Evolutionary conservation across 345 rosid species (phyloP).

Genomic region (Euphorbia lathyris): DNA sequence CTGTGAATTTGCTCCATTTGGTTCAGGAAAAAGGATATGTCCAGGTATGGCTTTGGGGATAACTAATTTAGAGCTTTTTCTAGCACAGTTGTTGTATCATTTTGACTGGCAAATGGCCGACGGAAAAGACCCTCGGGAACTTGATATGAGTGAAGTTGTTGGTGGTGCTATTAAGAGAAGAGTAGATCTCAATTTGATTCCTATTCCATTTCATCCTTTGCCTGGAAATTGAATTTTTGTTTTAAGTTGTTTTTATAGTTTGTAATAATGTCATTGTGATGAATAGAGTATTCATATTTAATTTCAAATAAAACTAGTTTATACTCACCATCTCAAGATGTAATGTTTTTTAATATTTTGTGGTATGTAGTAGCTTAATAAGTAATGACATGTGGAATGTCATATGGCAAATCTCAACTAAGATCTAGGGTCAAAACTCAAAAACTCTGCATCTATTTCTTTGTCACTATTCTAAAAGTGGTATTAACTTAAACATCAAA

Average conservation of each 20-base stretch:
- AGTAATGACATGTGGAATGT: too few species aligned
- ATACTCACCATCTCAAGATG: too few species aligned
- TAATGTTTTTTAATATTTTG: too few species aligned
- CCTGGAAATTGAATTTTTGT: background rate
- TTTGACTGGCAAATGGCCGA: conserved; percentile 29
- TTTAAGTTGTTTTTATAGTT: background rate
- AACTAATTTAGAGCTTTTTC: conserved; percentile 14
- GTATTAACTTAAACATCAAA: too few species aligned
- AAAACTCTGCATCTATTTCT: too few species aligned
- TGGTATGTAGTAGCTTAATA: too few species aligned
- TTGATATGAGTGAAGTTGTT: conserved; percentile 24
- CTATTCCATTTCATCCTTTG: conserved; percentile 5
- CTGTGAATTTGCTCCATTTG: conserved; percentile 27
- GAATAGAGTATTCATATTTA: too few species aligned
- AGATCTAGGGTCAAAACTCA: too few species aligned
- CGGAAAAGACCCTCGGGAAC: conserved; percentile 8
- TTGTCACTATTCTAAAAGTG: too few species aligned
- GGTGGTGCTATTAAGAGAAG: conserved; percentile 6
- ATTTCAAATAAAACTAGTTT: too few species aligned
- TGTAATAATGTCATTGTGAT: too few species aligned
- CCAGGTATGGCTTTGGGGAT: conserved; percentile 17
- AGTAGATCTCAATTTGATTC: conserved; percentile 12
- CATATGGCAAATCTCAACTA: too few species aligned
- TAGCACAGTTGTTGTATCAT: conserved; percentile 18
- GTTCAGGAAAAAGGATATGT: conserved; percentile 33